phyloP scores from a whole-genome alignment of 805 yeast species.

The Candida ascalaphidarum region DNA sequence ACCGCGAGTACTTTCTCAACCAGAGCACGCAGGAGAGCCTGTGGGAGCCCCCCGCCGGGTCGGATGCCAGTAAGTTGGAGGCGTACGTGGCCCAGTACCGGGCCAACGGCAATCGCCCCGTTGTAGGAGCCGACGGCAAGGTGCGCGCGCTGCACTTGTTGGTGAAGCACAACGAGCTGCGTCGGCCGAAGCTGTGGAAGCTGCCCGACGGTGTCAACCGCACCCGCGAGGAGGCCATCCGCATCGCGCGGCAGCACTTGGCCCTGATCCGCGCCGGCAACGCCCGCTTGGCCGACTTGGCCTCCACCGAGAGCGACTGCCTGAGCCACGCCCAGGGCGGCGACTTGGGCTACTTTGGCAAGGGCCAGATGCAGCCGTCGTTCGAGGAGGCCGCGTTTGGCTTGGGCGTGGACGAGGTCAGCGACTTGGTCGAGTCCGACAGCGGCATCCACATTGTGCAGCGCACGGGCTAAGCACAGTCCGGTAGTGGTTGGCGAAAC shows the following conservation, averaged over 20 bases:
- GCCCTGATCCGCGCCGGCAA: slow-evolving; percentile 57
- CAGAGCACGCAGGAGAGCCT: slow-evolving; percentile 61
- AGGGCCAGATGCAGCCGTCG: slow-evolving; percentile 91
- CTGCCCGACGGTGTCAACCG: slow-evolving; percentile 62
- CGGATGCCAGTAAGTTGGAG: slow-evolving; percentile 53
- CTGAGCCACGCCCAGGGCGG: slow-evolving; percentile 82
- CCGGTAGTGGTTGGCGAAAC: too few species aligned
- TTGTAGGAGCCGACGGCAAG: slow-evolving; percentile 37
- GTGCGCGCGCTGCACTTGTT: slow-evolving; percentile 77
- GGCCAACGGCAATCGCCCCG: slow-evolving; percentile 37
- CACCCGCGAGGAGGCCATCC: slow-evolving; percentile 75
- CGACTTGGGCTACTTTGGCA: slow-evolving; percentile 82
- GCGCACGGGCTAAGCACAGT: slow-evolving; percentile 55
- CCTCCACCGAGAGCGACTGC: slow-evolving; percentile 81
- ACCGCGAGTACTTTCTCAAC: slow-evolving; percentile 77
- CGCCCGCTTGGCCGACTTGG: slow-evolving; percentile 59
- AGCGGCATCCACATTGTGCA: slow-evolving; percentile 87
- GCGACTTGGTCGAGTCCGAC: slow-evolving; percentile 78
- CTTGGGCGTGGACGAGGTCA: slow-evolving; percentile 73
- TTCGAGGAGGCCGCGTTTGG: slow-evolving; percentile 85
- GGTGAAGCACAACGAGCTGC: slow-evolving; percentile 72
- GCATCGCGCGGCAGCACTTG: slow-evolving; percentile 49
- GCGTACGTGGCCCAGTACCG: slow-evolving; percentile 41
- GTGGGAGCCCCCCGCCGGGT: slow-evolving; percentile 90
- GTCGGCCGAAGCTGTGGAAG: slow-evolving; percentile 93